Evolutionary conservation across 139 green algal genomes (phyloP).

Genomic region (Tetradesmus obliquus): DNA sequence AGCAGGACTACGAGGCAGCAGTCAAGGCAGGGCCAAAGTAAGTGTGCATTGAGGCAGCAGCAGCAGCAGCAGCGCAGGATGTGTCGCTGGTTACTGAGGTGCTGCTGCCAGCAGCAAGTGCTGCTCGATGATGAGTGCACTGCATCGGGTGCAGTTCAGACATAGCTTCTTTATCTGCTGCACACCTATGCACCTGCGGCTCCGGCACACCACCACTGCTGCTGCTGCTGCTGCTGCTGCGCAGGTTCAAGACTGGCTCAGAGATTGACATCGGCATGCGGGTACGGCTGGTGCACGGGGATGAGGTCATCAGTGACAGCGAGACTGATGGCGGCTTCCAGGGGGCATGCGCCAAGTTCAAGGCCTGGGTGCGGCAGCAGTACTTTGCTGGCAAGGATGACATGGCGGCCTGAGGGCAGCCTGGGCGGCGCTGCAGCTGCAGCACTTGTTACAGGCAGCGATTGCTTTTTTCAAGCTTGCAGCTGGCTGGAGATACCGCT

Average conservation of each 20-base stretch:
- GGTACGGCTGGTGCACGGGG: slow-evolving; percentile 83
- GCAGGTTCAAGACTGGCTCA: slow-evolving; percentile 56
- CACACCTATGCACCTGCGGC: background rate
- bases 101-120: too few relatives aligned
- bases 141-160: background rate
- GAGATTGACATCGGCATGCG: slow-evolving; percentile 81
- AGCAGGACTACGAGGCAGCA: slow-evolving; percentile 69
- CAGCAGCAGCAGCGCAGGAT: slow-evolving; percentile 29
- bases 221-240: slow-evolving; percentile 1
- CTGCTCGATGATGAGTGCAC: background rate
- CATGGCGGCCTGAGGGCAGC: background rate
- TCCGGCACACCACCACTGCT: background rate
- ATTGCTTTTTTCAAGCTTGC: background rate
- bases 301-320: slow-evolving; percentile 76
- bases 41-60: background rate
- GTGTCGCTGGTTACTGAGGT: background rate
- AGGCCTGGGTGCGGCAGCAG: slow-evolving; percentile 56
- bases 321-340: slow-evolving; percentile 58
- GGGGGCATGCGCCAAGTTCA: slow-evolving; percentile 70
- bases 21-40: slow-evolving; percentile 52
- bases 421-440: background rate
- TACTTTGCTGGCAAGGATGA: slow-evolving; percentile 29
- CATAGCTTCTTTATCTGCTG: too few relatives aligned
- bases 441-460: background rate
- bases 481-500: background rate